Conservation (phyloP, 495 filamentous ascomycete genomes). For the Xylaria curta region DNA sequence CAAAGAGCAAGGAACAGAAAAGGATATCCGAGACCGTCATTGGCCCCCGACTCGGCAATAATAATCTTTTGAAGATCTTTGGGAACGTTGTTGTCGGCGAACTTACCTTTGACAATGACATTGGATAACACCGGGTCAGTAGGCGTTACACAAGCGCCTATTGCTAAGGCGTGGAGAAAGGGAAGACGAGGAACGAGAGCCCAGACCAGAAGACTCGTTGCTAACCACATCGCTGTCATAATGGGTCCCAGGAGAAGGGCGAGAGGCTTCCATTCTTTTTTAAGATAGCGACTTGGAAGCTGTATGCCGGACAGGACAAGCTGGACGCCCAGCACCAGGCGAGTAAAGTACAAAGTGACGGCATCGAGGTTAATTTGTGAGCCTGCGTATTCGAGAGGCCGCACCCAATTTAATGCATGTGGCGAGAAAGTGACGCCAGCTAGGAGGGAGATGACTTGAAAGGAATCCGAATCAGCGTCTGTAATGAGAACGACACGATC, state of each 20-base stretch:
- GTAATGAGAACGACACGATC: not conserved
- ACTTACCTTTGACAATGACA: slow-evolving; percentile 91
- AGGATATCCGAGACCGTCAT: slow-evolving; percentile 93
- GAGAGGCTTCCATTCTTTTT: slow-evolving; percentile 80
- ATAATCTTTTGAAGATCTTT: slow-evolving; percentile 84
- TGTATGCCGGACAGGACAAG: slow-evolving; percentile 89
- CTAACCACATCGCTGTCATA: slow-evolving; percentile 91
- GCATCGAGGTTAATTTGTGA: slow-evolving; percentile 49
- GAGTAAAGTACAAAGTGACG: slow-evolving; percentile 78
- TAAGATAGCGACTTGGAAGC: slow-evolving; percentile 84
- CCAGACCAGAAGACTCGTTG: slow-evolving; percentile 78
- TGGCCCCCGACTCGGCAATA: slow-evolving; percentile 87
- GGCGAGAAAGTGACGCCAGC: slow-evolving; percentile 81
- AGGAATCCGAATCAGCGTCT: no score
- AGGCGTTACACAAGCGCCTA: slow-evolving; percentile 86
- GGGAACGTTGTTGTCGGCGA: slow-evolving; percentile 88
- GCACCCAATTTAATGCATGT: slow-evolving; percentile 76
- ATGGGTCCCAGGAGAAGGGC: slow-evolving; percentile 79
- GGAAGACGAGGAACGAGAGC: slow-evolving; percentile 73
- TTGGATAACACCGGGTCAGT: slow-evolving; percentile 92
- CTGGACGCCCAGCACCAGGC: slow-evolving; percentile 90
- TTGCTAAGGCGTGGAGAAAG: slow-evolving; percentile 78
- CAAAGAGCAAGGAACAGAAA: slow-evolving; percentile 88
- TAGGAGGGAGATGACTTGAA: slow-evolving; percentile 78
- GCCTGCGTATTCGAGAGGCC: slow-evolving; percentile 78